Percentiles rank a stretch among this genome's conserved stretches.
Conservation (phyloP, 2,329 filamentous ascomycete species). For the Aspergillus candidus region DNA sequence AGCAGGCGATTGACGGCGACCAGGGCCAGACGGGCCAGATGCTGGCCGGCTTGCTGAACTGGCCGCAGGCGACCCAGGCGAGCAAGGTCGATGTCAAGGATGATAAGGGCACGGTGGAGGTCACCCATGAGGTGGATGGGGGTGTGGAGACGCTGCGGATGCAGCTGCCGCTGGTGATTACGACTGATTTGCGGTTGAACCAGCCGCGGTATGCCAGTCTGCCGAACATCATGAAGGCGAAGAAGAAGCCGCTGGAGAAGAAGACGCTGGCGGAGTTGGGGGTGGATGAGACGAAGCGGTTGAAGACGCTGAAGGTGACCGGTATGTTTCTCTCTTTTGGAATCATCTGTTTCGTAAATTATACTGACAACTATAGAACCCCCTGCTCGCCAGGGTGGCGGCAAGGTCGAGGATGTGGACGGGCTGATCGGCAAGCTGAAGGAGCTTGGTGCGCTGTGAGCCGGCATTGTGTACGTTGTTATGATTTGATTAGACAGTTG, state of each 20-base stretch:
- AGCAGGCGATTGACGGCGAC: constrained; percentile 98
- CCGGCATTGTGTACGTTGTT: background rate
- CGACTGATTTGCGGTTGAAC: constrained; percentile 89
- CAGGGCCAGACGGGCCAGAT: constrained; percentile 95
- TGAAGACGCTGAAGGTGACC: constrained; percentile 86
- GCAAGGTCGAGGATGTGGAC: constrained; percentile 95
- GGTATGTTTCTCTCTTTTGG: constrained; percentile 48
- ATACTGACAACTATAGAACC: constrained; percentile 60
- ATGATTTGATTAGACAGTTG: background rate
- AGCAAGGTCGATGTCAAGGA: constrained; percentile 70
- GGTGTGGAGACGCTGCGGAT: constrained; percentile 84
- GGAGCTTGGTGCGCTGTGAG: constrained; percentile 83
- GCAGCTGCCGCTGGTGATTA: constrained; percentile 87
- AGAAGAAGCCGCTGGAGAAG: constrained; percentile 99
- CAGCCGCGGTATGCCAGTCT: constrained; percentile 91
- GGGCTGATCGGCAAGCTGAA: constrained; percentile 91
- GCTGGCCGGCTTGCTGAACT: constrained; percentile 85
- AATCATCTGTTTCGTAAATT: no score
- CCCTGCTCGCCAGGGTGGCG: constrained; percentile 77
- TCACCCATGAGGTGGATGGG: constrained; percentile 90
- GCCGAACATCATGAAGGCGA: constrained; percentile 99
- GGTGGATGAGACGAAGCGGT: constrained; percentile 63
- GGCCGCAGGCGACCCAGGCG: constrained; percentile 93
- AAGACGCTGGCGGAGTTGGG: constrained; percentile 78
- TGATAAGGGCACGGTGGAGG: constrained; percentile 62